Percentiles rank a stretch among this genome's conserved stretches.
Evolutionary conservation across 352 stramenopile genomes (phyloP).

Genomic region (Sclerospora graminicola): DNA sequence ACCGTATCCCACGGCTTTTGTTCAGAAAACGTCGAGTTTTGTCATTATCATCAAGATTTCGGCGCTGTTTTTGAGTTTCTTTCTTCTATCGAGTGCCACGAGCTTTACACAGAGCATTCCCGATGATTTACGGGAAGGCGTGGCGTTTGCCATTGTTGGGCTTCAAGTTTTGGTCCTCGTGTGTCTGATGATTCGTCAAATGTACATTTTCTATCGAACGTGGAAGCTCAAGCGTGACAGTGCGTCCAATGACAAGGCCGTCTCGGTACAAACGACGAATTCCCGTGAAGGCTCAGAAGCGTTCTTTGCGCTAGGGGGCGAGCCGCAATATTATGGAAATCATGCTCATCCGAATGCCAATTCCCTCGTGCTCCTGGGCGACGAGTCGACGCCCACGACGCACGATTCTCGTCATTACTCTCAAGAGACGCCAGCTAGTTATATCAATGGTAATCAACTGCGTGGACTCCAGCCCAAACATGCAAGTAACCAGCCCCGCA

Average conservation of each 20-base stretch:
- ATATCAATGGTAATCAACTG: conserved; percentile 13
- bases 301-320: conserved; percentile 37
- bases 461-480: conserved; percentile 13
- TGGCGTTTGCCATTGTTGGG: conserved; percentile 73
- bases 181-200: conserved; percentile 70
- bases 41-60: conserved; percentile 88
- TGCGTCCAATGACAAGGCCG: conserved; percentile 37
- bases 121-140: conserved; percentile 56
- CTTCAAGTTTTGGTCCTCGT: conserved; percentile 74
- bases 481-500: conserved; percentile 14
- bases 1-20: conserved; percentile 68
- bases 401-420: conserved; percentile 16
- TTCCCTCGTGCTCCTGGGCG: conserved; percentile 27
- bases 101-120: conserved; percentile 59
- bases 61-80: conserved; percentile 70
- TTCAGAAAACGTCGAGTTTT: conserved; percentile 80
- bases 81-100: conserved; percentile 63
- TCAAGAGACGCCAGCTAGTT: conserved; percentile 21
- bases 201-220: conserved; percentile 83
- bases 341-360: conserved; percentile 13
- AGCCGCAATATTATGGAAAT: conserved; percentile 29
- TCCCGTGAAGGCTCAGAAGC: conserved; percentile 34
- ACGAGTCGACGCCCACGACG: conserved; percentile 23
- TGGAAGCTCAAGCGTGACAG: conserved; percentile 69
- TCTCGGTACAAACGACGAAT: conserved; percentile 33